Percentiles rank a stretch among this genome's conserved stretches.
phyloP scores from a whole-genome alignment of 768 basidiomycete species.

The Serendipita sp. region DNA sequence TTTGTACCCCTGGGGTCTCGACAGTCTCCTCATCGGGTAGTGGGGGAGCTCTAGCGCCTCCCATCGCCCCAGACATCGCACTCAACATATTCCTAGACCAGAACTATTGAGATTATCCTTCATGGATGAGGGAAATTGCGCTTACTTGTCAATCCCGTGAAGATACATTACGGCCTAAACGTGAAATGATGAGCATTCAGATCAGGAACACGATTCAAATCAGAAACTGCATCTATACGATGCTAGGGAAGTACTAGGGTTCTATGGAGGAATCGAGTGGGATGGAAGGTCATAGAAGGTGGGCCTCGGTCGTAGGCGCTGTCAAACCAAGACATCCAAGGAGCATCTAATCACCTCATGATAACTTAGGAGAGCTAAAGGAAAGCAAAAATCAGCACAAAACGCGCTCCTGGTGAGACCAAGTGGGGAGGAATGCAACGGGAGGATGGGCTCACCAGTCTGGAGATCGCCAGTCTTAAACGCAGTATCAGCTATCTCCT shows the following conservation, averaged over 20 bases:
- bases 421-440: not conserved
- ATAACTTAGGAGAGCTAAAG: slow-evolving; percentile 49
- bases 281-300: not conserved
- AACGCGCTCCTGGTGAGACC: no score
- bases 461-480: slow-evolving; percentile 50
- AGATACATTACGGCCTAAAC: slow-evolving; percentile 53
- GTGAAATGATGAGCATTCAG: not conserved
- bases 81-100: slow-evolving; percentile 8
- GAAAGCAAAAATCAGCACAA: not conserved
- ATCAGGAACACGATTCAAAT: not conserved
- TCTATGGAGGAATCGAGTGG: slow-evolving; percentile 4
- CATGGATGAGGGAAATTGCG: slow-evolving; percentile 6
- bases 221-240: not conserved
- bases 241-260: slow-evolving; percentile 9
- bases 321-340: not conserved
- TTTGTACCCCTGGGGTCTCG: slow-evolving; percentile 11
- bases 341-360: slow-evolving; percentile 39
- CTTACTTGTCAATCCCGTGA: slow-evolving; percentile 62
- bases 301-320: no score
- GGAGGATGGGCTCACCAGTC: slow-evolving; percentile 29
- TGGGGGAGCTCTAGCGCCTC: not conserved
- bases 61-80: not conserved
- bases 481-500: slow-evolving; percentile 47
- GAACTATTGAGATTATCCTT: not conserved
- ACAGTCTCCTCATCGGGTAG: not conserved